Evolutionary conservation across 352 stramenopile genomes (phyloP).

Genomic region (Thalassiosira tumida): DNA sequence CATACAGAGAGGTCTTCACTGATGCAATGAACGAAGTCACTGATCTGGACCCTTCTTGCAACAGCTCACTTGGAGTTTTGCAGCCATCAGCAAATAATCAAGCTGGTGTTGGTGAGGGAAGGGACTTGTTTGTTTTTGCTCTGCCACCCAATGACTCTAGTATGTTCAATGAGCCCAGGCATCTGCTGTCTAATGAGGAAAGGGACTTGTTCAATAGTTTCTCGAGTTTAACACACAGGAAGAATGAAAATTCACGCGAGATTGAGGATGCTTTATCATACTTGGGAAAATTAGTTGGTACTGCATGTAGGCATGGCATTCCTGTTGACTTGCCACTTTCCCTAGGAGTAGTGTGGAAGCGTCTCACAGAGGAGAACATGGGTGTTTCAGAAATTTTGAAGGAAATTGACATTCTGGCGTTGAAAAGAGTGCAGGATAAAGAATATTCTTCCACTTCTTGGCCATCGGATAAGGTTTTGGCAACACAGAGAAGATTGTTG

Average conservation of each 20-base stretch:
- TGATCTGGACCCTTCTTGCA: slow-evolving; percentile 80
- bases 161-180: slow-evolving; percentile 67
- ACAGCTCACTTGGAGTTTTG: slow-evolving; percentile 86
- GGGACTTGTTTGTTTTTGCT: slow-evolving; percentile 90
- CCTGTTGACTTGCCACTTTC: slow-evolving; percentile 90
- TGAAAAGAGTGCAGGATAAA: slow-evolving; percentile 67
- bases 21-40: slow-evolving; percentile 96
- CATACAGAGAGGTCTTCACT: slow-evolving; percentile 98
- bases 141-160: slow-evolving; percentile 42
- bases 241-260: slow-evolving; percentile 91
- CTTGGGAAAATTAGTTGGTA: slow-evolving; percentile 96
- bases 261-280: slow-evolving; percentile 95
- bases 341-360: slow-evolving; percentile 88
- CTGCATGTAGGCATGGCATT: slow-evolving; percentile 95
- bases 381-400: slow-evolving; percentile 76
- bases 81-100: slow-evolving; percentile 88
- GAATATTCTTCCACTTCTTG: slow-evolving; percentile 29
- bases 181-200: slow-evolving; percentile 86
- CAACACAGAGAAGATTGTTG: slow-evolving; percentile 88
- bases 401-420: slow-evolving; percentile 89
- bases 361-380: slow-evolving; percentile 84
- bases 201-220: slow-evolving; percentile 85
- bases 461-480: slow-evolving; percentile 76
- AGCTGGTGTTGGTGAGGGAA: slow-evolving; percentile 86
- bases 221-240: slow-evolving; percentile 91